Evolutionary conservation across 768 basidiomycete genomes (phyloP).

Genomic region (Chalciporus sphaerocephalus): DNA sequence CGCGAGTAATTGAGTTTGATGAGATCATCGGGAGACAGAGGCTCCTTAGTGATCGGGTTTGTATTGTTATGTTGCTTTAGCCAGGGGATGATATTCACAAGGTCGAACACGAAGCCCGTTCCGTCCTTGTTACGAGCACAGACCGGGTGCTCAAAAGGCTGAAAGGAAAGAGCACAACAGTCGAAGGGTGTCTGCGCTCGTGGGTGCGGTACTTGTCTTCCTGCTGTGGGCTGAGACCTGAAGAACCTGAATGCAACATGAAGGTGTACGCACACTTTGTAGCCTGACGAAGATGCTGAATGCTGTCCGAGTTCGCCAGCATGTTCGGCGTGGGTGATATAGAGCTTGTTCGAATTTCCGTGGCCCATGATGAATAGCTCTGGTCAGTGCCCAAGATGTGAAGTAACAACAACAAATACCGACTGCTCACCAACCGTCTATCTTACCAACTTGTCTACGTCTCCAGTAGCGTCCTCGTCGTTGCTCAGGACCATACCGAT

Average conservation of each 20-base stretch:
- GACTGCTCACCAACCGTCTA: neutral
- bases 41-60: slow-evolving; percentile 71
- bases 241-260: slow-evolving; percentile 1
- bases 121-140: slow-evolving; percentile 80
- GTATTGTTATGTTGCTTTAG: slow-evolving; percentile 87
- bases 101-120: slow-evolving; percentile 78
- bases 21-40: slow-evolving; percentile 66
- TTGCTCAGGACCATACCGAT: slow-evolving; percentile 12
- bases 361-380: slow-evolving; percentile 56
- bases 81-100: slow-evolving; percentile 93
- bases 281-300: slow-evolving; percentile 74
- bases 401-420: slow-evolving; percentile 5
- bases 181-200: slow-evolving; percentile 76
- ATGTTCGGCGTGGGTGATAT: slow-evolving; percentile 88
- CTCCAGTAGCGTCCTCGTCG: no score
- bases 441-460: no score
- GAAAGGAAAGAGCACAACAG: slow-evolving; percentile 87
- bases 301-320: slow-evolving; percentile 77
- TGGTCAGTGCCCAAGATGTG: neutral
- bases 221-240: slow-evolving; percentile 33
- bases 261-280: slow-evolving; percentile 61
- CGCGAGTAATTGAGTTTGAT: slow-evolving; percentile 79
- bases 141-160: slow-evolving; percentile 86
- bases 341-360: slow-evolving; percentile 81
- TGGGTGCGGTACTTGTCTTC: slow-evolving; percentile 64